phyloP scores from a whole-genome alignment of 2,329 filamentous ascomycete genomes.

The Aureobasidium vineae region DNA sequence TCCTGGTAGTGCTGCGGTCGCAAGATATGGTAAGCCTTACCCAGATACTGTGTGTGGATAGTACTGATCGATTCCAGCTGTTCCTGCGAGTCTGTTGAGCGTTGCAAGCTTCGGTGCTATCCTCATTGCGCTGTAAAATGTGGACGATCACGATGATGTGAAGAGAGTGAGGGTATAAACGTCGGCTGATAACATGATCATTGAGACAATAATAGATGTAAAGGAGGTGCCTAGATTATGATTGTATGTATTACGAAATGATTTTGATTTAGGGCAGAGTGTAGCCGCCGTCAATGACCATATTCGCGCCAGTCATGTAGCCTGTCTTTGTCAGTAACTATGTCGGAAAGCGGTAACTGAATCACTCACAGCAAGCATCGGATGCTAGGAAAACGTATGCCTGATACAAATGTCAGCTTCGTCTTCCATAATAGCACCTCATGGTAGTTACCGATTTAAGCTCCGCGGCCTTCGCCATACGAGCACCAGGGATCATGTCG shows the following conservation, averaged over 20 bases:
- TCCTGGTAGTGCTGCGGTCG: neutral
- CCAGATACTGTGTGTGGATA: neutral
- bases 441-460: slow-evolving; percentile 62
- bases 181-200: neutral
- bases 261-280: slow-evolving; percentile 34
- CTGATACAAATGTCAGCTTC: slow-evolving; percentile 29
- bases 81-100: neutral
- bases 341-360: slow-evolving; percentile 27
- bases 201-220: neutral
- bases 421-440: neutral
- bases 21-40: neutral
- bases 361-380: slow-evolving; percentile 39
- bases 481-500: slow-evolving; percentile 37
- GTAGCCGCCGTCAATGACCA: slow-evolving; percentile 53
- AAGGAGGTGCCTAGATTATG: neutral
- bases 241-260: neutral
- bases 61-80: neutral
- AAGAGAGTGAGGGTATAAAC: no score
- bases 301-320: slow-evolving; percentile 51
- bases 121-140: neutral
- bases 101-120: neutral
- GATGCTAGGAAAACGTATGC: slow-evolving; percentile 52
- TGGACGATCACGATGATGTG: neutral
- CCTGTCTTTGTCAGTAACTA: neutral
- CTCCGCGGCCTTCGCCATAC: slow-evolving; percentile 68